A percentile compares a stretch with the other conserved stretches of the same genome.
Evolutionary conservation across 306 rosid genomes (phyloP).

Genomic region (Quercus suber): DNA sequence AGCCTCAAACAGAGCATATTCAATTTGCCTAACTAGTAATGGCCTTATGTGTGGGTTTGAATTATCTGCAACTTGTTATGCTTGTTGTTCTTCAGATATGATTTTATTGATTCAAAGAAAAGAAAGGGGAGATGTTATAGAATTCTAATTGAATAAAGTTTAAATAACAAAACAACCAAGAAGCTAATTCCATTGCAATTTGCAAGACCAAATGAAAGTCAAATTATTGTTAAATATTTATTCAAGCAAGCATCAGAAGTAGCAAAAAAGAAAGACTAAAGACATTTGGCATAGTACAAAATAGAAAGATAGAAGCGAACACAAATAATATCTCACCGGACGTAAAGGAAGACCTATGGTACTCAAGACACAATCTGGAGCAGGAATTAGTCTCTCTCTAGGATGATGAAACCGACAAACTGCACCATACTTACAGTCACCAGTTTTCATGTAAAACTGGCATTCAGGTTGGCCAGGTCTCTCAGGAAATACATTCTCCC

Average conservation of each 20-base stretch:
- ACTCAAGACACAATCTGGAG: conserved; percentile 93
- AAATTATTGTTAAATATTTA: conserved; percentile 1
- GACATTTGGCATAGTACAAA: conserved; percentile 3
- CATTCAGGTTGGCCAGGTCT: conserved; percentile 98
- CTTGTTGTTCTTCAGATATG: background rate
- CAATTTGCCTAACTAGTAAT: background rate
- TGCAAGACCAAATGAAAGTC: conserved; percentile 1
- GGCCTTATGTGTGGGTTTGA: background rate
- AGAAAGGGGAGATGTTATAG: background rate
- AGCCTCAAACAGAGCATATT: background rate
- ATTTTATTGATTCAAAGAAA: background rate
- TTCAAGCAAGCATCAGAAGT: conserved; percentile 7
- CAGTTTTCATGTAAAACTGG: conserved; percentile 96
- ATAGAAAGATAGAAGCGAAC: background rate
- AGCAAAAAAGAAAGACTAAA: background rate
- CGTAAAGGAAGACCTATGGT: conserved; percentile 92
- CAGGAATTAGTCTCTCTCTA: conserved; percentile 77
- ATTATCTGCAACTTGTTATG: background rate
- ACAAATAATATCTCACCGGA: conserved; percentile 58
- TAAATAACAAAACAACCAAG: conserved; percentile 5
- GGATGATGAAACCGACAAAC: conserved; percentile 98
- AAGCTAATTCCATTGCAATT: conserved; percentile 2
- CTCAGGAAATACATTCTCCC: conserved; percentile 97
- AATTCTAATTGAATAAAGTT: background rate
- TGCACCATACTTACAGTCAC: conserved; percentile 95